A percentile compares a stretch with the other conserved stretches of the same genome.
Conservation (phyloP, 1,284 basidiomycete species). For the Papiliotrema terrestris region DNA sequence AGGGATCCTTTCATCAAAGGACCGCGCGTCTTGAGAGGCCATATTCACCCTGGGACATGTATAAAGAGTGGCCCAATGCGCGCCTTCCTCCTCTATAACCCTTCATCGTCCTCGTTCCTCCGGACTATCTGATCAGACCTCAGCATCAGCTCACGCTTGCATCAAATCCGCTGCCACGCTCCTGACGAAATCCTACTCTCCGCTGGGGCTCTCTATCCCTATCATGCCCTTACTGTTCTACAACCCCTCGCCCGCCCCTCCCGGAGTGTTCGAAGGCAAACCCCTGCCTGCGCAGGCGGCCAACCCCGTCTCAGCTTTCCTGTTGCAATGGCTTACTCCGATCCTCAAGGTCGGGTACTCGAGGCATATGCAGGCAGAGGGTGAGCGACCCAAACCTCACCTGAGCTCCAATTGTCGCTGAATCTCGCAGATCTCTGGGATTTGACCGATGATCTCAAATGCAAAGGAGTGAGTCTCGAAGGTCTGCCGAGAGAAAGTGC, state of each 20-base stretch:
- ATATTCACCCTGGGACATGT: too few species aligned
- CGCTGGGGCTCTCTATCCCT: not conserved
- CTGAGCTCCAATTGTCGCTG: not conserved
- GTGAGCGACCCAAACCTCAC: constrained; percentile 14
- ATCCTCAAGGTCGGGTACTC: constrained; percentile 30
- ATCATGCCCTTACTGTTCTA: constrained; percentile 30
- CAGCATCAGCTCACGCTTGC: too few species aligned
- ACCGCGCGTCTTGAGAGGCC: too few species aligned
- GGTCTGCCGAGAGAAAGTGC: not conserved
- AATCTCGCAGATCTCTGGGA: constrained; percentile 23
- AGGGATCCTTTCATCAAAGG: too few species aligned
- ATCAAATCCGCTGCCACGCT: too few species aligned
- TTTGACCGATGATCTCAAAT: constrained; percentile 16
- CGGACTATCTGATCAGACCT: too few species aligned
- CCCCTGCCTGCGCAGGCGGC: constrained; percentile 17
- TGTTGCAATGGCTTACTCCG: constrained; percentile 29
- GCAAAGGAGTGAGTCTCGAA: constrained; percentile 11
- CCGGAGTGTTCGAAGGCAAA: constrained; percentile 15
- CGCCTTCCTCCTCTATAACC: too few species aligned
- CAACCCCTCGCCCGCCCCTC: constrained; percentile 20
- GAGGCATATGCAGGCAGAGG: constrained; percentile 25
- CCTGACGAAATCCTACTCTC: not conserved
- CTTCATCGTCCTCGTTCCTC: too few species aligned
- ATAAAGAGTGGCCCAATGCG: too few species aligned
- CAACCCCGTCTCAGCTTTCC: constrained; percentile 12